phyloP scores from a whole-genome alignment of 1,284 basidiomycete genomes.

The Moesziomyces globuligerus region DNA sequence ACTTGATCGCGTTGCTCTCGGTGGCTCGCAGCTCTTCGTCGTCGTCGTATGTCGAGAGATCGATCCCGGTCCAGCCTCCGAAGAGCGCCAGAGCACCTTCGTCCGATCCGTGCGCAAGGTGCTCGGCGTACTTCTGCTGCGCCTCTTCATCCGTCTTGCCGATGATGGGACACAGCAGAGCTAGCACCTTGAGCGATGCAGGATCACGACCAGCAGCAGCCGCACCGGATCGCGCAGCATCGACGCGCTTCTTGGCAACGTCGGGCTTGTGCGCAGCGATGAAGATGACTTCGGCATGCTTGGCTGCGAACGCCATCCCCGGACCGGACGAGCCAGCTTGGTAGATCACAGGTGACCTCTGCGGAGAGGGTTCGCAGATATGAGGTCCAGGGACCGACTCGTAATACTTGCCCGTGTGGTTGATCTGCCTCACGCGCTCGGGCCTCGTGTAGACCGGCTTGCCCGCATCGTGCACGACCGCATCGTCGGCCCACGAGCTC shows the following conservation, averaged over 20 bases:
- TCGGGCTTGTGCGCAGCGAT: constrained; percentile 62
- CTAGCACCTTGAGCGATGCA: constrained; percentile 60
- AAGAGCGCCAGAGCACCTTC: constrained; percentile 66
- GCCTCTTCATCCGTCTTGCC: constrained; percentile 65
- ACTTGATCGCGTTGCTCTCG: constrained; percentile 62
- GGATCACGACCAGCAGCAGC: constrained; percentile 60
- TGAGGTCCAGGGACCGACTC: constrained; percentile 63
- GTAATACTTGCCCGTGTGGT: constrained; percentile 66
- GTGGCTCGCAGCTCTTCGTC: constrained; percentile 60
- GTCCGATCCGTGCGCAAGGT: constrained; percentile 49
- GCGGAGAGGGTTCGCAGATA: constrained; percentile 65
- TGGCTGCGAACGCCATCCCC: constrained; percentile 65
- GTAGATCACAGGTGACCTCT: constrained; percentile 66
- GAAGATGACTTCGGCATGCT: constrained; percentile 68
- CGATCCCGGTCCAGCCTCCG: constrained; percentile 65
- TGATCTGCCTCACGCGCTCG: constrained; percentile 60
- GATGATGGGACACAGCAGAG: constrained; percentile 61
- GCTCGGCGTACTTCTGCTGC: constrained; percentile 59
- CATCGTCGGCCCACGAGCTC: constrained; percentile 67
- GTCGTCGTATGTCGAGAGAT: constrained; percentile 51
- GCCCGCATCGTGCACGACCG: constrained; percentile 50
- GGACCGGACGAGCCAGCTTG: constrained; percentile 65
- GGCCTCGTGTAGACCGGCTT: constrained; percentile 59
- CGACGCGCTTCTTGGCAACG: constrained; percentile 60
- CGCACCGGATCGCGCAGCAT: constrained; percentile 50